Evolutionary conservation across 345 rosid genomes (phyloP), one percentile per base, ranked within the genome.

Genomic region (Moricandia arvensis): DNA sequence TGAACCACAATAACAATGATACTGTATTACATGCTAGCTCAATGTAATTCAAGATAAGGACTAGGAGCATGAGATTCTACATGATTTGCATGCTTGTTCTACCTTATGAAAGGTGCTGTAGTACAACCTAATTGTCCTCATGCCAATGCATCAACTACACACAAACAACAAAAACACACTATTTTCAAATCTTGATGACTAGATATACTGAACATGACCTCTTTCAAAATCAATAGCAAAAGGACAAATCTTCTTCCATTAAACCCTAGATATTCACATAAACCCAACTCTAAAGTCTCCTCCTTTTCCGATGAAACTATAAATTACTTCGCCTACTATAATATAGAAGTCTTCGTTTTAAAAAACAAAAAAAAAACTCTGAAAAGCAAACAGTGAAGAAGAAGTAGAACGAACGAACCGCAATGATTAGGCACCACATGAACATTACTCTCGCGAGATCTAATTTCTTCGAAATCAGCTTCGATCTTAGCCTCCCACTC

Each of bases 371-470:
- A n/a, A n/a, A n/a, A n/a, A n/a, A n/a, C n/a, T n/a, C n/a, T n/a
- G n/a, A n/a, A n/a, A n/a, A n/a, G n/a, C n/a, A n/a, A n/a, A n/a
- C n/a, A n/a, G 34, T 43, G 61, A 59, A 13, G 2, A 61, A 13
- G 53, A 41, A 49, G 69, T 64, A 73, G 65, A 45, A 80, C 91
- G 65, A 45, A 80, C 91, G 77, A 78, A 96, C 98, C 97, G 64
- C 99, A 96, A 74, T 96, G 99, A 68, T 70, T 85, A 59, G 98
- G 99, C 78, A 96, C 96, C 0, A 83, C 93, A 80, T 91, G 98
- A 65, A 81, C 87, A 80, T 84, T 86, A 43, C 78, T 49, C 51
- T 83, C 87, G 2, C 98, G 93, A 85, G 97, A 96, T 85, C 89
- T 88, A 80, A 96, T 71, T 57, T 78, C 87, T 75, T 93, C 97